phyloP scores from a whole-genome alignment of 306 rosid species.

The Urtica urens region DNA sequence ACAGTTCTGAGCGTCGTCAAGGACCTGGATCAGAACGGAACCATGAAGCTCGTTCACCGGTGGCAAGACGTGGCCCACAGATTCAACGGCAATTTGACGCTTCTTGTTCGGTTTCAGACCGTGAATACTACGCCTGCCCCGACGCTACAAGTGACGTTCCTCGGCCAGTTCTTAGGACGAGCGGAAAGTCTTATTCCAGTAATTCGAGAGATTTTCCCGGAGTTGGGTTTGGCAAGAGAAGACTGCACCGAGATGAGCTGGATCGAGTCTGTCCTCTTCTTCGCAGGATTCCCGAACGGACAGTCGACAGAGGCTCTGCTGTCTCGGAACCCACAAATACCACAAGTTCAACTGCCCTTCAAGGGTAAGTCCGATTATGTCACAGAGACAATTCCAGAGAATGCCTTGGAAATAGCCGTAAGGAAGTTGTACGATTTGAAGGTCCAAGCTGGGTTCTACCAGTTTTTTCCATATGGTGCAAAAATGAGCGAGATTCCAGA shows the following conservation, averaged over 20 bases:
- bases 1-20: conserved; percentile 18
- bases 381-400: conserved; percentile 4
- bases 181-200: conserved; percentile 2
- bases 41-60: conserved; percentile 10
- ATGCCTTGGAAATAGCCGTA: background rate
- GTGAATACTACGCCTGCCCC: background rate
- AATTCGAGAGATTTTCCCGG: conserved; percentile 10
- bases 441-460: background rate
- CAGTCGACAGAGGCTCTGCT: conserved; percentile 1
- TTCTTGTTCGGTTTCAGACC: conserved; percentile 2
- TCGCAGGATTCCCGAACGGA: background rate
- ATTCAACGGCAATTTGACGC: conserved; percentile 29
- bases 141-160: conserved; percentile 4
- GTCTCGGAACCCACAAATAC: background rate
- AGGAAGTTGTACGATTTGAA: conserved; percentile 5
- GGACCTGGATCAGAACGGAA: conserved; percentile 18
- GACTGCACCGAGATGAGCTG: conserved; percentile 11
- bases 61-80: conserved; percentile 25
- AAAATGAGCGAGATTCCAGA: conserved; percentile 17
- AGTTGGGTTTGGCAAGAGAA: conserved; percentile 3
- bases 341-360: no score
- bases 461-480: conserved; percentile 15
- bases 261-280: background rate
- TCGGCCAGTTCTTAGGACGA: conserved; percentile 10
- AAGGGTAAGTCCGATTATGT: conserved; percentile 16